Base-by-base conservation (phyloP, 2,329 filamentous ascomycete species). In the Purpureocillium lavendulum region DNA sequence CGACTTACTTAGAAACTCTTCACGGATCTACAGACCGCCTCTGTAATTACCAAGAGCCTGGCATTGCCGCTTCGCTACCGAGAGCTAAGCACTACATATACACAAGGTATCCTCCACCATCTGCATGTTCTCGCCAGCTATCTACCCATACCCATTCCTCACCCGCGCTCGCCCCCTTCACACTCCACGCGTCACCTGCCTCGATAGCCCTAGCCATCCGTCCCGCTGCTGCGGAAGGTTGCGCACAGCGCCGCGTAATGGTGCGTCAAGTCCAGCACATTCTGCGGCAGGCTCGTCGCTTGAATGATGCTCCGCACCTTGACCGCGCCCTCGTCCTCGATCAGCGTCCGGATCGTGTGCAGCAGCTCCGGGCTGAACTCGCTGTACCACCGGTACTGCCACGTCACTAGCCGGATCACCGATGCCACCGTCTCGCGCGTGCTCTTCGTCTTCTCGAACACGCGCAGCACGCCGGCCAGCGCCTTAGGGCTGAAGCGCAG, bases 381-480 rank as follows among this genome's bases (percentile, higher is more conserved):
- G 41, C 89, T 96, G 67, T 98, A 98, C 92, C 92, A 98, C 50
- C 92, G 76, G 65, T 96, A 98, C 66, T 98, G 92, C 92, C 92
- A 98, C 11, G 90, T 92, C 28, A 97, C 87, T 32, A 98, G 70
- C 38, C 88, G 74, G 49, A 98, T 96, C 42, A 96, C 71, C n/a
- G 86, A 82, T 21, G 81, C 84, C 7, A 97, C 75, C 41, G 82
- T 87, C 44, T 88, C 84, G 45, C 87, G 72, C 4, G 86, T 88
- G 62, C 86, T 87, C 54, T 84, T 85, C 42, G 75, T 73, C 56
- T 77, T 77, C 62, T 94, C 84, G 50, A 88, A 87, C 35, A 87
- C 73, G 40, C 80, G 81, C 37, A 97, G 67, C 40, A 97, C 81
- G 3, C 92, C 92, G 14, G 80, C 77, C 62, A 97, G 82, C 1